phyloP scores from a whole-genome alignment of 805 yeast genomes.

The Vanderwaltozyma yarrowii region DNA sequence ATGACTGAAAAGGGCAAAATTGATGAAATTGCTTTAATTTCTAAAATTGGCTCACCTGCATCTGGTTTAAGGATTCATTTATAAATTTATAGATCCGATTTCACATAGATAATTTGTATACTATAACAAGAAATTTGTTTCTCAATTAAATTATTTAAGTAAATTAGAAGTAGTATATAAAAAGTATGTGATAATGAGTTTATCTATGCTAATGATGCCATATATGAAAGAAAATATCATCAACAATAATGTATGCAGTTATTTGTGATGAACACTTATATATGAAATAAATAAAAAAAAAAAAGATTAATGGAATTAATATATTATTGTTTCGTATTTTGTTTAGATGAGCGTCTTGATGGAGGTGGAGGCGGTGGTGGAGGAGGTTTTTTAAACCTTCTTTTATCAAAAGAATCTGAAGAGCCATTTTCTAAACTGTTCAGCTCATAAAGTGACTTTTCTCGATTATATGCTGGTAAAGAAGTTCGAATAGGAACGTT shows the following conservation, averaged over 20 bases:
- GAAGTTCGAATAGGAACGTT: constrained; percentile 3
- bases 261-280: no score
- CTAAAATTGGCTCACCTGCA: constrained; percentile 82
- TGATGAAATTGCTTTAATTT: constrained; percentile 65
- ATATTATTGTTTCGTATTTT: neutral
- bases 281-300: no score
- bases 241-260: no score
- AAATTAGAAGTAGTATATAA: no score
- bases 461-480: constrained; percentile 1
- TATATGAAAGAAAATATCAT: no score
- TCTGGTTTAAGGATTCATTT: constrained; percentile 63
- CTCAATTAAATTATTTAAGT: no score
- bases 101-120: no score
- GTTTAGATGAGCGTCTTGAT: constrained; percentile 20
- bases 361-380: constrained; percentile 33
- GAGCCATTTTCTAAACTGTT: constrained; percentile 18
- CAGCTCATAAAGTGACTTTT: constrained; percentile 5
- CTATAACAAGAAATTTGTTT: no score
- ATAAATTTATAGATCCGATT: no score
- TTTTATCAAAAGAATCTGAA: constrained; percentile 28
- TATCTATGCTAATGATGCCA: no score
- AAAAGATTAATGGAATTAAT: no score
- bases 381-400: constrained; percentile 20
- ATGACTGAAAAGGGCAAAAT: constrained; percentile 66
- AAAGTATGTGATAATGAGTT: no score